Evolutionary conservation across 2,329 filamentous ascomycete species (phyloP).

Genomic region (Stagonosporopsis vannaccii): DNA sequence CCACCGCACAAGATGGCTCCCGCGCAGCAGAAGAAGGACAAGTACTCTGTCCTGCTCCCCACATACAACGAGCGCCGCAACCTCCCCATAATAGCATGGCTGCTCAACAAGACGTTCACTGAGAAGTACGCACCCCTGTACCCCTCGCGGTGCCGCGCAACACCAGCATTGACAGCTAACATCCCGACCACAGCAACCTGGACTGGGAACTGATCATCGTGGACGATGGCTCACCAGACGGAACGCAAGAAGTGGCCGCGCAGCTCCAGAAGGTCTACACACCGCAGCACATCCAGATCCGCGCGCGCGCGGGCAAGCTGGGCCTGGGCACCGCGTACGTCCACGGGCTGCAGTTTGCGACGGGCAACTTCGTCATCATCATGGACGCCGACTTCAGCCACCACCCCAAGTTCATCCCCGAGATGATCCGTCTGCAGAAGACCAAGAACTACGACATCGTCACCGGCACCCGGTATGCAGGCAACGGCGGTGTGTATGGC

Average conservation of each 20-base stretch:
- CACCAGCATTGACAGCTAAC: slow-evolving; percentile 14
- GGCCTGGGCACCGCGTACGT: slow-evolving; percentile 97
- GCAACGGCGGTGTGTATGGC: slow-evolving; percentile 84
- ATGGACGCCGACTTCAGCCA: slow-evolving; percentile 99
- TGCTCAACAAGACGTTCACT: slow-evolving; percentile 90
- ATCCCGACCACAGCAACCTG: slow-evolving; percentile 69
- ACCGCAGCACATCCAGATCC: slow-evolving; percentile 77
- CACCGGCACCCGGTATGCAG: slow-evolving; percentile 92
- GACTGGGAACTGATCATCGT: slow-evolving; percentile 98
- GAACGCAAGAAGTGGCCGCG: slow-evolving; percentile 87
- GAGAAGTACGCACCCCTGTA: slow-evolving; percentile 69
- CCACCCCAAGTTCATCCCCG: slow-evolving; percentile 97
- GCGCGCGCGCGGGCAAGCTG: slow-evolving; percentile 90
- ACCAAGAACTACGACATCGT: slow-evolving; percentile 90
- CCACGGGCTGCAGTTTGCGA: slow-evolving; percentile 87
- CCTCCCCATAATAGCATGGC: slow-evolving; percentile 92
- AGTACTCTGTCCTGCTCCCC: slow-evolving; percentile 96
- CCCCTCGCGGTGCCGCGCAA: not conserved
- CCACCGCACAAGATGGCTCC: slow-evolving; percentile 38
- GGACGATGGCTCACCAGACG: slow-evolving; percentile 96
- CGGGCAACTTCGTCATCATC: slow-evolving; percentile 97
- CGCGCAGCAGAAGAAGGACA: slow-evolving; percentile 64
- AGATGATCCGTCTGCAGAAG: slow-evolving; percentile 87
- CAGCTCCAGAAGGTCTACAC: slow-evolving; percentile 89
- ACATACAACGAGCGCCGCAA: slow-evolving; percentile 99